Conservation (phyloP, 257 asterid genomes). For the Forsythia viridissima region DNA sequence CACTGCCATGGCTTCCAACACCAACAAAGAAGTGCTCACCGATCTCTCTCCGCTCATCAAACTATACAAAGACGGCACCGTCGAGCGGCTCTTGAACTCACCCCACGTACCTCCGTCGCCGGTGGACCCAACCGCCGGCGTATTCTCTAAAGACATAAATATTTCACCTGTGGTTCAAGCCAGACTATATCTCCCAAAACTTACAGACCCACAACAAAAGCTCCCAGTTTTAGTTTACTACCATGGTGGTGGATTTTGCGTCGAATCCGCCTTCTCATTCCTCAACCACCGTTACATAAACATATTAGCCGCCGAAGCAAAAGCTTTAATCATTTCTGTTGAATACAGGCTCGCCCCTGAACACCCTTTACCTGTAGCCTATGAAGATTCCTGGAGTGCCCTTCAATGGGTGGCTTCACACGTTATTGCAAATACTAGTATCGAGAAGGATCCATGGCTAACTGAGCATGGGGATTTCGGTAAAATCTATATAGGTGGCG, state of each 20-base stretch:
- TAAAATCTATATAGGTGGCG: slow-evolving; percentile 36
- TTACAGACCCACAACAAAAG: slow-evolving; percentile 2
- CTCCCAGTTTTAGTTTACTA: slow-evolving; percentile 33
- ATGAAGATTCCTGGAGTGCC: slow-evolving; percentile 49
- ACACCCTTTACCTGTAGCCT: slow-evolving; percentile 40
- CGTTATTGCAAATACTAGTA: background rate
- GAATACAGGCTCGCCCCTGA: slow-evolving; percentile 55
- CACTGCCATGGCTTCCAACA: background rate
- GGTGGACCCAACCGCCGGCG: slow-evolving; percentile 31
- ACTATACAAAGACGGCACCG: slow-evolving; percentile 22
- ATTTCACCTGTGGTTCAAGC: slow-evolving; percentile 32
- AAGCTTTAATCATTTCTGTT: slow-evolving; percentile 28
- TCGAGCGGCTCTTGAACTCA: slow-evolving; percentile 12
- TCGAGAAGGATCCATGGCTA: slow-evolving; percentile 31
- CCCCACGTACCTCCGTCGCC: slow-evolving; percentile 31
- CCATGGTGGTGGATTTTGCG: slow-evolving; percentile 46
- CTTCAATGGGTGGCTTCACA: slow-evolving; percentile 36
- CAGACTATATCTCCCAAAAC: slow-evolving; percentile 39
- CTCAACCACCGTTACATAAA: slow-evolving; percentile 16
- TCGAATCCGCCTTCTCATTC: slow-evolving; percentile 34
- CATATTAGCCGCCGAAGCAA: slow-evolving; percentile 22
- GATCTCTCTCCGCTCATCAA: slow-evolving; percentile 24
- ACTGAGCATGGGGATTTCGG: slow-evolving; percentile 36
- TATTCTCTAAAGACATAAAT: slow-evolving; percentile 39
- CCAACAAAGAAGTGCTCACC: slow-evolving; percentile 4